A percentile compares a stretch with the other conserved stretches of the same genome.
Evolutionary conservation across 2,329 filamentous ascomycete genomes (phyloP).

Genomic region (Verticillium dahliae): DNA sequence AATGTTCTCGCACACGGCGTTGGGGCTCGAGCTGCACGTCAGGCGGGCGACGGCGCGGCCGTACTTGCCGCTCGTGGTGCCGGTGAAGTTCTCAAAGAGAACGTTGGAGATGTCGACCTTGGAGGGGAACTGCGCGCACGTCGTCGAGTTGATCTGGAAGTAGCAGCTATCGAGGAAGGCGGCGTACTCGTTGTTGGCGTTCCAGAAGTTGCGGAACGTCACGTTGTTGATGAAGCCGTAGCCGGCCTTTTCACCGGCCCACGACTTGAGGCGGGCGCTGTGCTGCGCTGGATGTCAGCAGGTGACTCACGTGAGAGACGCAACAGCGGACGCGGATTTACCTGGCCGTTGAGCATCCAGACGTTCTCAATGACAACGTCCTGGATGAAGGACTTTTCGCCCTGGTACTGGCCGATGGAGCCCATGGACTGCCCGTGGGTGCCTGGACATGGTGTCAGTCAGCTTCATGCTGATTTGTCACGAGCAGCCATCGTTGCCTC

Average conservation of each 20-base stretch:
- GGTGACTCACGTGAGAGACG: neutral
- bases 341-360: constrained; percentile 34
- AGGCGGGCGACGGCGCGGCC: constrained; percentile 45
- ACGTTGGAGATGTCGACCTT: constrained; percentile 49
- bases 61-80: constrained; percentile 46
- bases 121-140: constrained; percentile 53
- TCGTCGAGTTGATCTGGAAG: constrained; percentile 49
- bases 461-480: neutral
- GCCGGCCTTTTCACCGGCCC: constrained; percentile 47
- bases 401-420: constrained; percentile 51
- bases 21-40: constrained; percentile 42
- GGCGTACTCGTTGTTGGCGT: constrained; percentile 56
- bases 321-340: neutral
- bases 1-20: constrained; percentile 48
- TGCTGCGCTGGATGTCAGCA: constrained; percentile 22
- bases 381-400: constrained; percentile 26
- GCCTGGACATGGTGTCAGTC: constrained; percentile 14
- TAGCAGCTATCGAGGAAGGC: constrained; percentile 44
- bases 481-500: too few species aligned
- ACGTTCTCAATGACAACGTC: constrained; percentile 54
- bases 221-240: constrained; percentile 53
- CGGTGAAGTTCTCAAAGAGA: constrained; percentile 49
- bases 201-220: constrained; percentile 50
- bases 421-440: constrained; percentile 57
- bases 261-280: constrained; percentile 60